phyloP scores from a whole-genome alignment of 805 yeast genomes.

The Candida quercuum region DNA sequence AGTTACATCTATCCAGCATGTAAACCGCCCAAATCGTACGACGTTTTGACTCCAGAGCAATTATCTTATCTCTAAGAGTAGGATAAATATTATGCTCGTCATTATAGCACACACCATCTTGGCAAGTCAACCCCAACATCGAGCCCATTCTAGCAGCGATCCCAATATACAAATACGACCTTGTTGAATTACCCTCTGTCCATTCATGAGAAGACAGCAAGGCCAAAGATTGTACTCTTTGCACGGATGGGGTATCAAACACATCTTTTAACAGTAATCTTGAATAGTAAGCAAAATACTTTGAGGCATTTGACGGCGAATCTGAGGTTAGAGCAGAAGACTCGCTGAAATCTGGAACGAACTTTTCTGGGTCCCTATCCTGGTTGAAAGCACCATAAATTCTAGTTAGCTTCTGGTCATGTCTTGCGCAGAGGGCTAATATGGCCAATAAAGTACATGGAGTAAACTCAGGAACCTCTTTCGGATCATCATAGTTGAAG shows the following conservation, averaged over 20 bases:
- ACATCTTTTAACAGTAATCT: constrained; percentile 26
- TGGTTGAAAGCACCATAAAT: constrained; percentile 30
- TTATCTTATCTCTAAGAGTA: constrained; percentile 8
- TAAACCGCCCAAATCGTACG: constrained; percentile 36
- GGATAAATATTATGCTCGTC: constrained; percentile 2
- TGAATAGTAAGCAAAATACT: constrained; percentile 37
- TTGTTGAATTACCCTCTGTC: constrained; percentile 33
- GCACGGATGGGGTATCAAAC: constrained; percentile 35
- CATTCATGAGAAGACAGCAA: constrained; percentile 36
- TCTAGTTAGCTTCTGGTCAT: constrained; percentile 25
- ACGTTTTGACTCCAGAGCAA: constrained; percentile 28
- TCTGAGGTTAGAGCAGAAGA: constrained; percentile 1
- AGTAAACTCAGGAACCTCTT: constrained; percentile 8
- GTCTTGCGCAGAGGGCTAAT: constrained; percentile 31
- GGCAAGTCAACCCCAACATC: constrained; percentile 28
- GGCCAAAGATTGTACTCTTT: constrained; percentile 32
- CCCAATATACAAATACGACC: constrained; percentile 34
- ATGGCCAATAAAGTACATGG: constrained; percentile 27
- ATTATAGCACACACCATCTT: constrained; percentile 17
- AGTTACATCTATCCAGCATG: constrained; percentile 37
- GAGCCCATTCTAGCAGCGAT: constrained; percentile 37
- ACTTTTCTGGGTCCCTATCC: constrained; percentile 23
- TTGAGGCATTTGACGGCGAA: constrained; percentile 29
- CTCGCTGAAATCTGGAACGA: constrained; percentile 19
- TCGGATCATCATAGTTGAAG: constrained; percentile 14